These are phyloP conservation scores for Kazachstania viticola DNA, from an alignment of 805 yeast species.

Conservation along the genomic window DNA sequence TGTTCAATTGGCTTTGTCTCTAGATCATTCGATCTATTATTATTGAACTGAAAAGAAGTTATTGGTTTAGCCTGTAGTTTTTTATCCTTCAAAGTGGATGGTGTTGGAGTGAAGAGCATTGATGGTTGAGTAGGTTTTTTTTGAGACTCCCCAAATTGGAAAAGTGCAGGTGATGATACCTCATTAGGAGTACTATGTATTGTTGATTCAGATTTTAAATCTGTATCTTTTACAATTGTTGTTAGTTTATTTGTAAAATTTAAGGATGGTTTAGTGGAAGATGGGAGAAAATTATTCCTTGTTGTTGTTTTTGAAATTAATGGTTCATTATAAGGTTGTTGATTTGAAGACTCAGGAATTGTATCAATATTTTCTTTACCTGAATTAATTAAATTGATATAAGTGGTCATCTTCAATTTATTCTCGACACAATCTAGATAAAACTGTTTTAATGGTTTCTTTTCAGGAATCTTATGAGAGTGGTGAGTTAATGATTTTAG, in stretches of 20 bases:
- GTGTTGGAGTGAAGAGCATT: not conserved
- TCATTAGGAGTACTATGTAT: too few relatives aligned
- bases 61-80: too few relatives aligned
- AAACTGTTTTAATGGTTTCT: slow-evolving; percentile 36
- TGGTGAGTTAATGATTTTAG: slow-evolving; percentile 31
- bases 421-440: slow-evolving; percentile 33
- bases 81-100: not conserved
- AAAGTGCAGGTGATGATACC: not conserved
- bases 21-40: not conserved
- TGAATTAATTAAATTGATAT: slow-evolving; percentile 30
- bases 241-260: too few relatives aligned
- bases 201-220: not conserved
- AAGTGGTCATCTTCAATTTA: slow-evolving; percentile 24
- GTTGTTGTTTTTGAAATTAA: not conserved
- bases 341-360: not conserved
- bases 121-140: not conserved
- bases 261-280: not conserved
- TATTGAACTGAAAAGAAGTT: too few relatives aligned
- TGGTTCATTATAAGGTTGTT: not conserved
- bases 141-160: too few relatives aligned
- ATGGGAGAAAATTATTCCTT: not conserved
- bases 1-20: not conserved
- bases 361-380: slow-evolving; percentile 23
- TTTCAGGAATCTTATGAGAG: slow-evolving; percentile 28
- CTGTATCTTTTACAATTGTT: not conserved